phyloP scores from a whole-genome alignment of 192 early-diverging fungal species.

The Coemansia umbellata region DNA sequence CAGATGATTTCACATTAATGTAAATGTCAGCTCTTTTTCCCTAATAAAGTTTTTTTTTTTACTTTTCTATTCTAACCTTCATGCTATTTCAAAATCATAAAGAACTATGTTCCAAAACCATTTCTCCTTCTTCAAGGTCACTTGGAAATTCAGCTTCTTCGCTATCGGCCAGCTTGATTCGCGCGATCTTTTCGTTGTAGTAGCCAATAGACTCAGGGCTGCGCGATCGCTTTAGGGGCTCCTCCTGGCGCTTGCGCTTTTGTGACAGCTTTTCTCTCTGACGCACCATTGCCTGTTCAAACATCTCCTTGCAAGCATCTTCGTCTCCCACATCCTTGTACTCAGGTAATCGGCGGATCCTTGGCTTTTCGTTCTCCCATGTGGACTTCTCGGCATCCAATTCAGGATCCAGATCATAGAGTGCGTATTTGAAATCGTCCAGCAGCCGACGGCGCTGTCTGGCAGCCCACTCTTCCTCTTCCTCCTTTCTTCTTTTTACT shows the following conservation, averaged over 20 bases:
- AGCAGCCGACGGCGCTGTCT: constrained; percentile 66
- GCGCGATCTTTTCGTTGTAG: too few relatives aligned
- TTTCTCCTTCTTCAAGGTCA: constrained; percentile 47
- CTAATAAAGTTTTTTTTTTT: not conserved
- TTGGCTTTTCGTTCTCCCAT: constrained; percentile 63
- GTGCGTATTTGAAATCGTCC: constrained; percentile 70
- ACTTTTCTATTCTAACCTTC: not conserved
- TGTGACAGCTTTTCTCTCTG: constrained; percentile 49
- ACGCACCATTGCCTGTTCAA: constrained; percentile 66
- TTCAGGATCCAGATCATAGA: constrained; percentile 64
- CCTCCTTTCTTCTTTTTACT: constrained; percentile 58
- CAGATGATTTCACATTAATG: too few relatives aligned
- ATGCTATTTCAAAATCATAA: not conserved
- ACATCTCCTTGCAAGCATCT: constrained; percentile 61
- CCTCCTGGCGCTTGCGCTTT: constrained; percentile 12
- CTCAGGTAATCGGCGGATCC: constrained; percentile 47
- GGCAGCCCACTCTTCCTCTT: constrained; percentile 67
- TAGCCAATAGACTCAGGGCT: too few relatives aligned
- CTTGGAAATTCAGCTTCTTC: constrained; percentile 1
- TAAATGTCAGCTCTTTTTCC: not conserved
- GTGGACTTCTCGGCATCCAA: constrained; percentile 53
- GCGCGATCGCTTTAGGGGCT: constrained; percentile 20
- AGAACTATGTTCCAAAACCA: constrained; percentile 13
- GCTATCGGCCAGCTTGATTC: too few relatives aligned
- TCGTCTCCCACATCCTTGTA: constrained; percentile 67